Evolutionary conservation across 805 yeast species (phyloP), one percentile per base, ranked within the genome.

Genomic region (Candida broadrunensis): DNA sequence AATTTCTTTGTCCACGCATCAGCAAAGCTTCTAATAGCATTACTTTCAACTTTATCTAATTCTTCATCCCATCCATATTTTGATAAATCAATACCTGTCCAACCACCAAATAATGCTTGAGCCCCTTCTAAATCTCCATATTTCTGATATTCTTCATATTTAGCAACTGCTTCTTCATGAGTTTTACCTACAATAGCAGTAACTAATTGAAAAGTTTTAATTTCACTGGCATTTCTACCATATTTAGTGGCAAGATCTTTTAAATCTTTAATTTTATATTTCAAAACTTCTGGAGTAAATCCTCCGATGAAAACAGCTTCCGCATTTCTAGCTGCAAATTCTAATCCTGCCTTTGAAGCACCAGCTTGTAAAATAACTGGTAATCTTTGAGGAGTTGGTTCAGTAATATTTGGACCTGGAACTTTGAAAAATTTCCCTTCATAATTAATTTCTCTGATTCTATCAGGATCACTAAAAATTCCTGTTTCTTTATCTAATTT

Each of bases 291-390:
- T 5, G 73, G 67, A 1, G 65, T 57, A 31, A 56, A 49, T 12
- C 63, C 65, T 19, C 61, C 57, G n/a, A 63, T 53, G 44, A 71
- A 72, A 2, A 69, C 63, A 8, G 62, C 65, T 46, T 72, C 77
- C 1, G 75, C 75, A 46, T 65, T 56, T 44, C 60, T 61, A 8
- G 77, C 73, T 0, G 72, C 76, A 40, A 69, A 57, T 17, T 67
- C 67, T 24, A 58, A 52, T 4, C 77, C 77, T 17, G 58, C 57
- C n/a, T 61, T 51, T 3, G 76, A 70, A 12, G 70, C 56, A 4
- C 77, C 77, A 2, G 77, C 77, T 49, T 70, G 74, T 35, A 72
- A 56, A 29, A 72, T 50, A 8, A 72, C 65, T 1, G 77, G 77
- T 7, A 72, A 52, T 36, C 73, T 55, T 45, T 71, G 76, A 13